Percentiles rank a stretch among this genome's conserved stretches.
Evolutionary conservation across 768 basidiomycete genomes (phyloP).

Genomic region (Leccinum barrowsii): DNA sequence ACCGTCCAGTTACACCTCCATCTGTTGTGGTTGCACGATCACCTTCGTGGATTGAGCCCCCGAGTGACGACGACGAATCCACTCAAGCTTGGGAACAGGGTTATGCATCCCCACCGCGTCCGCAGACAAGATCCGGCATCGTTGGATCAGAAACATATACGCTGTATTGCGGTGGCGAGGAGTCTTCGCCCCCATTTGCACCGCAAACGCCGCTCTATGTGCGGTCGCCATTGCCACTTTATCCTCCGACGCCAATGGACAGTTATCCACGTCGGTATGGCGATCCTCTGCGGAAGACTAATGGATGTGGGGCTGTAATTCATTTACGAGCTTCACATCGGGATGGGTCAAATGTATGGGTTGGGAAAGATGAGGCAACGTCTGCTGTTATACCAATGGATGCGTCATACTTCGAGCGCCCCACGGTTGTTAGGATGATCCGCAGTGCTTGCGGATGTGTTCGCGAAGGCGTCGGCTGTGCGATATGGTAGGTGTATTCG

Average conservation of each 20-base stretch:
- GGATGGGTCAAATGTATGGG: slow-evolving; percentile 53
- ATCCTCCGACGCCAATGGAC: slow-evolving; percentile 26
- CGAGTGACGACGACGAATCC: slow-evolving; percentile 32
- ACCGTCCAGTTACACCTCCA: slow-evolving; percentile 22
- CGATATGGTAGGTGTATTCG: slow-evolving; percentile 42
- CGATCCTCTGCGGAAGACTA: slow-evolving; percentile 29
- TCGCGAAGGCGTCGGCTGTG: slow-evolving; percentile 66
- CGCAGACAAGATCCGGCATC: slow-evolving; percentile 11
- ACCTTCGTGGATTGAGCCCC: slow-evolving; percentile 34
- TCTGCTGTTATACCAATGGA: slow-evolving; percentile 54
- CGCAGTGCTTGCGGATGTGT: slow-evolving; percentile 62
- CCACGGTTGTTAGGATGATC: slow-evolving; percentile 46
- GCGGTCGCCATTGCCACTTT: slow-evolving; percentile 38
- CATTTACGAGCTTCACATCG: slow-evolving; percentile 54
- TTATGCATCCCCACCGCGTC: slow-evolving; percentile 28
- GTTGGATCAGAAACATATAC: slow-evolving; percentile 26
- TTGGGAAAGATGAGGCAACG: slow-evolving; percentile 51
- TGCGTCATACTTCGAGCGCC: slow-evolving; percentile 53
- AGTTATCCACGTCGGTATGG: slow-evolving; percentile 8
- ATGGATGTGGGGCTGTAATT: slow-evolving; percentile 63
- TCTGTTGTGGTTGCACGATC: slow-evolving; percentile 27
- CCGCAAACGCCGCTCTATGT: slow-evolving; percentile 20
- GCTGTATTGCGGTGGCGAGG: slow-evolving; percentile 43
- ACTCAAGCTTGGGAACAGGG: slow-evolving; percentile 34
- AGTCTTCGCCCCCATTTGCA: slow-evolving; percentile 7